Percentiles rank a stretch among this genome's conserved stretches.
These are phyloP conservation scores for Neurospora pannonica DNA, from an alignment of 495 filamentous ascomycete species.

Conservation along the genomic window DNA sequence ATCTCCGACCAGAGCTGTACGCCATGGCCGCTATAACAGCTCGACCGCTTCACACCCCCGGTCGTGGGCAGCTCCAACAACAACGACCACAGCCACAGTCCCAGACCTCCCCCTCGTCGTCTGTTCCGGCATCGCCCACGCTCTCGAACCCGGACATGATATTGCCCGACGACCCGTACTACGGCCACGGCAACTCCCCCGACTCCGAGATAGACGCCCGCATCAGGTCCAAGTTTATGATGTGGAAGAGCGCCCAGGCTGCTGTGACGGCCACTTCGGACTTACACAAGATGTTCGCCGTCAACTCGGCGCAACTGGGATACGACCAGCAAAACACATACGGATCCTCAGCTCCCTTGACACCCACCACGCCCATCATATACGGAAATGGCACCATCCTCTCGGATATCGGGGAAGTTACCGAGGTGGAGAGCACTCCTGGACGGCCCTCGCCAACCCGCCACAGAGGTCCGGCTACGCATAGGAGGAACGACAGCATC, in stretches of 20 bases:
- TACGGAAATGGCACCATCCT: conserved; percentile 54
- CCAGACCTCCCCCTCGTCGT: conserved; percentile 23
- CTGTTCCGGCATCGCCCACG: conserved; percentile 59
- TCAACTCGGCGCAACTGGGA: conserved; percentile 12
- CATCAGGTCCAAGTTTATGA: conserved; percentile 28
- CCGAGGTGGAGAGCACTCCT: conserved; percentile 46
- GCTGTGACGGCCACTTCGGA: conserved; percentile 21
- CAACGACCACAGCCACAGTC: conserved; percentile 20
- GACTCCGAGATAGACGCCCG: conserved; percentile 26
- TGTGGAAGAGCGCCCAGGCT: conserved; percentile 36
- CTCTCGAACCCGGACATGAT: conserved; percentile 95
- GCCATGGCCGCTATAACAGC: conserved; percentile 15
- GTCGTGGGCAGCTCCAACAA: conserved; percentile 2
- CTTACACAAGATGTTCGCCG: conserved; percentile 24
- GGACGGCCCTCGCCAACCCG: conserved; percentile 24
- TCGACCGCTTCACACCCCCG: conserved; percentile 4
- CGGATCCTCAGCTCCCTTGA: conserved; percentile 43
- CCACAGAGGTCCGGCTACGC: background rate
- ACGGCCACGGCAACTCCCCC: conserved; percentile 43
- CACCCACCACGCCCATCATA: conserved; percentile 48
- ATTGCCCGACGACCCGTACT: conserved; percentile 52
- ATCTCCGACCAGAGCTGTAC: background rate
- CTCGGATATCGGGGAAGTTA: conserved; percentile 67
- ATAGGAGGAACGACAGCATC: background rate
- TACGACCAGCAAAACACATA: conserved; percentile 18